These are phyloP conservation scores for Lachnellula willkommii DNA, from an alignment of 2,329 filamentous ascomycete species.

Conservation along the genomic window DNA sequence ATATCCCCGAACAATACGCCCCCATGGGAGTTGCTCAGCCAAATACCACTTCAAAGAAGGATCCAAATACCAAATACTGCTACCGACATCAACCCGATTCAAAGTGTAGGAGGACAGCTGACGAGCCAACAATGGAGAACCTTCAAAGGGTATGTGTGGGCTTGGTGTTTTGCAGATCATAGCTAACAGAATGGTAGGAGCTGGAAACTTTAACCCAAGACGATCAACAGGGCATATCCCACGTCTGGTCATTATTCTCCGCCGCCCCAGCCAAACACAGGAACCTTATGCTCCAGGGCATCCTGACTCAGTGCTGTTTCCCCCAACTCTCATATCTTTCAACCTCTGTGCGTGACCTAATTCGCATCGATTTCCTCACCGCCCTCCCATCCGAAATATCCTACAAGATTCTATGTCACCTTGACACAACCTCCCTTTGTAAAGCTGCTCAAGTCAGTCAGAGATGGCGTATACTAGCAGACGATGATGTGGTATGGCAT, in stretches of 20 bases:
- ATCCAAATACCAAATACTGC: constrained; percentile 83
- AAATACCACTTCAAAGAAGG: constrained; percentile 37
- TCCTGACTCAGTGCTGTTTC: constrained; percentile 95
- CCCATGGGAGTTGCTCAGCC: constrained; percentile 54
- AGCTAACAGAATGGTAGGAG: constrained; percentile 48
- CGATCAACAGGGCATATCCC: constrained; percentile 92
- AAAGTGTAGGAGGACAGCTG: constrained; percentile 86
- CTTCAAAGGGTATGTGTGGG: constrained; percentile 69
- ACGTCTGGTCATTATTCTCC: constrained; percentile 97
- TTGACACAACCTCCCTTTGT: constrained; percentile 91
- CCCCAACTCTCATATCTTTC: constrained; percentile 92
- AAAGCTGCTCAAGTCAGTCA: constrained; percentile 92
- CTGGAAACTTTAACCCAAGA: constrained; percentile 73
- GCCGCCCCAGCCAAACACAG: constrained; percentile 90
- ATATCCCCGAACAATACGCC: constrained; percentile 85
- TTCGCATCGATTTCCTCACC: constrained; percentile 93
- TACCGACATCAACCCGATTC: constrained; percentile 92
- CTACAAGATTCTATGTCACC: constrained; percentile 86
- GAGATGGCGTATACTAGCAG: constrained; percentile 82
- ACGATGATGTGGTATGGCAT: constrained; percentile 97
- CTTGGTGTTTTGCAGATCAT: not conserved
- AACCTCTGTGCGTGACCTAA: constrained; percentile 83
- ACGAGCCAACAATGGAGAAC: constrained; percentile 94
- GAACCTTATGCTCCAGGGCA: constrained; percentile 92
- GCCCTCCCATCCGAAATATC: constrained; percentile 86